These are phyloP conservation scores for Mrakia blollopis DNA, from an alignment of 768 basidiomycete genomes.

Conservation along the genomic window DNA sequence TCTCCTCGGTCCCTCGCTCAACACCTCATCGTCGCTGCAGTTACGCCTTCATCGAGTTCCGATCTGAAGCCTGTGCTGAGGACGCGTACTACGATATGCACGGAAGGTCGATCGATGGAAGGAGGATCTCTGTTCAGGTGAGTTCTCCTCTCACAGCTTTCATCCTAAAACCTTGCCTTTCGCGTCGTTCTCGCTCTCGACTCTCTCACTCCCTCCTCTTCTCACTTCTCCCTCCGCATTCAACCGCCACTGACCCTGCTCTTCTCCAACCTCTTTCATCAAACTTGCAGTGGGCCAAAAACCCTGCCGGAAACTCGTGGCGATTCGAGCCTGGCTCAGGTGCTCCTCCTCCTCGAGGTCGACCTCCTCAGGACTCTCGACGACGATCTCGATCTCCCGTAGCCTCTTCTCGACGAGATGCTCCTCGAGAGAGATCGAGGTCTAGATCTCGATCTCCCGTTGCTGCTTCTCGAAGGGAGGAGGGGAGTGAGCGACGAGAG, in stretches of 20 bases:
- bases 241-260: neutral
- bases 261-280: neutral
- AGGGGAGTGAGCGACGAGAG: neutral
- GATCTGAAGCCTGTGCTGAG: slow-evolving; percentile 18
- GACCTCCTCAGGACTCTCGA: neutral
- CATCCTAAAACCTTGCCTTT: no score
- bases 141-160: neutral
- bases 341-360: neutral
- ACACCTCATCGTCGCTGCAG: neutral
- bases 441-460: neutral
- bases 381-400: slow-evolving; percentile 20
- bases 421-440: slow-evolving; percentile 5
- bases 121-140: slow-evolving; percentile 18
- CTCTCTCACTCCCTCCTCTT: neutral
- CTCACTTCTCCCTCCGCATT: neutral
- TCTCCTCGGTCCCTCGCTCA: neutral
- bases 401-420: neutral
- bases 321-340: neutral
- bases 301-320: slow-evolving; percentile 6
- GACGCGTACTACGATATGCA: slow-evolving; percentile 31
- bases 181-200: no score
- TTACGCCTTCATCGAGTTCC: slow-evolving; percentile 30
- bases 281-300: slow-evolving; percentile 22
- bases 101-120: slow-evolving; percentile 15
- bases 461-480: no score